Percentiles rank a stretch among this genome's conserved stretches.
Conservation (phyloP, 257 asterid genomes). For the Plantago major region DNA sequence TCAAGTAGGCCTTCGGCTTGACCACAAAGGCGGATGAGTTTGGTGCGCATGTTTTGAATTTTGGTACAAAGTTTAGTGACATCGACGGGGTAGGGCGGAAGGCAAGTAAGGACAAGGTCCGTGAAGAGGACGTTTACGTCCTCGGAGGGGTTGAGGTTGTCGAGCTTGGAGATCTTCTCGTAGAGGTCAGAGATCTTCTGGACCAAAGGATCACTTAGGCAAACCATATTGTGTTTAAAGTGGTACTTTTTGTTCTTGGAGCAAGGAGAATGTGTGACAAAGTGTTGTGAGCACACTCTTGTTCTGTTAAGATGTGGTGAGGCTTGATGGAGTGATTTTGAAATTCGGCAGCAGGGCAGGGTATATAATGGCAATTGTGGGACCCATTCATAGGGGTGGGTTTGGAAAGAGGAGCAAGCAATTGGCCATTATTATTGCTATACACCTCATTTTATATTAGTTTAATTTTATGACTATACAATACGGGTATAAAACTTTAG, state of each 20-base stretch:
- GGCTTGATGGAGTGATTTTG: conserved; percentile 4
- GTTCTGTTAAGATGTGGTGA: conserved; percentile 17
- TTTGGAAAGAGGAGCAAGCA: neutral
- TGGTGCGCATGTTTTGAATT: conserved; percentile 51
- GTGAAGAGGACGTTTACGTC: conserved; percentile 70
- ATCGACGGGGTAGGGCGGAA: conserved; percentile 78
- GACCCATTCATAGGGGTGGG: neutral
- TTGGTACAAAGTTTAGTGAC: conserved; percentile 55
- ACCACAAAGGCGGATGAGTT: conserved; percentile 65
- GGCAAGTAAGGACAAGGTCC: conserved; percentile 62
- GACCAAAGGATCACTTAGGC: conserved; percentile 68
- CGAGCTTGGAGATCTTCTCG: conserved; percentile 50
- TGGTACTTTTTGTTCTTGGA: neutral
- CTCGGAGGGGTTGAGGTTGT: conserved; percentile 56
- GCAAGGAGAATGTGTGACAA: neutral
- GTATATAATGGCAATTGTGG: conserved; percentile 8
- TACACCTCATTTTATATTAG: no score
- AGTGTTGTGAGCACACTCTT: neutral
- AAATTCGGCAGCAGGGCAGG: conserved; percentile 23
- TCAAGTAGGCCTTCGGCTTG: conserved; percentile 76
- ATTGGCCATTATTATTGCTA: neutral
- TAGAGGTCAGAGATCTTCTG: conserved; percentile 48
- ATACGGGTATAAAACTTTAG: no score
- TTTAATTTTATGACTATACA: no score
- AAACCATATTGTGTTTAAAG: conserved; percentile 46